phyloP scores from a whole-genome alignment of 208 protist species.

The Trypanosoma mega region DNA sequence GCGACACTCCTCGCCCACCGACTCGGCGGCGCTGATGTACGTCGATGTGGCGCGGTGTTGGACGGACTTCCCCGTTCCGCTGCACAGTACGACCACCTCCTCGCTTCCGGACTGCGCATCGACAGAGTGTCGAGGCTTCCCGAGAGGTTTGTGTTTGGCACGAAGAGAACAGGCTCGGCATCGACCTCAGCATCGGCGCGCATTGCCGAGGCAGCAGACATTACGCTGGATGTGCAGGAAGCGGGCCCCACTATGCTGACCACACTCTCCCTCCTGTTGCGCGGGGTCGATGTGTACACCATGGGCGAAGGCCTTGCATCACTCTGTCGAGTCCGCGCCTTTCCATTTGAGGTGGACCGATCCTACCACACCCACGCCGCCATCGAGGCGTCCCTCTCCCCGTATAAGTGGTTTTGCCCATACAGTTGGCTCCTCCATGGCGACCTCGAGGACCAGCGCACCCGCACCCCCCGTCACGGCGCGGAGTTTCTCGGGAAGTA shows the following conservation, averaged over 20 bases:
- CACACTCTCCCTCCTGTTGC: conserved; percentile 54
- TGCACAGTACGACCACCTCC: conserved; percentile 30
- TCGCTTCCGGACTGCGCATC: conserved; percentile 9
- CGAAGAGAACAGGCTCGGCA: too few relatives aligned
- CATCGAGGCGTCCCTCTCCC: conserved; percentile 47
- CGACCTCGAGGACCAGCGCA: conserved; percentile 41
- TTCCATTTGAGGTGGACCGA: conserved; percentile 52
- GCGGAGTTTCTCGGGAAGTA: conserved; percentile 67
- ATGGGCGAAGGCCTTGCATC: conserved; percentile 31
- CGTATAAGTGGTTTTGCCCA: conserved; percentile 78
- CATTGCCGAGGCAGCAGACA: too few relatives aligned
- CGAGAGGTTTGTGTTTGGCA: too few relatives aligned
- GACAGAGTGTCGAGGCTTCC: conserved; percentile 31
- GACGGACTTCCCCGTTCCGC: conserved; percentile 60
- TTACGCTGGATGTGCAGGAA: too few relatives aligned
- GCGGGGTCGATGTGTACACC: conserved; percentile 48
- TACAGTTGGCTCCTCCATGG: conserved; percentile 72
- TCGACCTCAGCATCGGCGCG: too few relatives aligned
- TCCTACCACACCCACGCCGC: conserved; percentile 36
- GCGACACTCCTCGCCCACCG: conserved; percentile 46
- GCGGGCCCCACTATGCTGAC: too few relatives aligned
- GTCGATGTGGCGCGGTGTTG: conserved; percentile 69
- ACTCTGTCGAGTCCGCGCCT: conserved; percentile 41
- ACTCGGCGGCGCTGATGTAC: conserved; percentile 60
- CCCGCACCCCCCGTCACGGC: conserved; percentile 26